Percentiles rank a stretch among this genome's conserved stretches.
Conservation (phyloP, 208 protist species). For the Trypanosoma caninum region DNA sequence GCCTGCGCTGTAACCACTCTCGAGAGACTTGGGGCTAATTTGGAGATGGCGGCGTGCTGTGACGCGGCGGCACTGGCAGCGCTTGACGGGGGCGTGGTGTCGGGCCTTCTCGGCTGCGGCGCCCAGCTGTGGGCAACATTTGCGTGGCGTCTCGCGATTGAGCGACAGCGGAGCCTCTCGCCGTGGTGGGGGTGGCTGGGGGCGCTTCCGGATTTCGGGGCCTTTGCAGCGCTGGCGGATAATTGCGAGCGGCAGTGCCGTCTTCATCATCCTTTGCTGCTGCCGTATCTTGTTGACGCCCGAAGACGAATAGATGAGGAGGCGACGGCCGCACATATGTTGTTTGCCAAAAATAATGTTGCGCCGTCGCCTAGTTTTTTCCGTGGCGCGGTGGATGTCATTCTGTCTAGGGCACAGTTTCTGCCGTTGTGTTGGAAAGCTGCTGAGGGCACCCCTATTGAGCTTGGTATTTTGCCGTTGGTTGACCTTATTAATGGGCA, state of each 20-base stretch:
- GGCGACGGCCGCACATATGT: conserved; percentile 28
- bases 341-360: conserved; percentile 43
- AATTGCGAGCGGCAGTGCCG: conserved; percentile 53
- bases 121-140: conserved; percentile 57
- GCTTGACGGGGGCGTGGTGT: conserved; percentile 44
- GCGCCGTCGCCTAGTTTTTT: conserved; percentile 40
- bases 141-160: conserved; percentile 74
- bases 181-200: conserved; percentile 83
- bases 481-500: conserved; percentile 74
- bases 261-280: conserved; percentile 49
- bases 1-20: conserved; percentile 51
- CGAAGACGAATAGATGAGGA: conserved; percentile 44
- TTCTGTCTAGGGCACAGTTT: conserved; percentile 55
- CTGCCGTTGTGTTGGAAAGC: conserved; percentile 58
- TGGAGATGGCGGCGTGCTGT: background rate
- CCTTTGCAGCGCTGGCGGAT: conserved; percentile 34
- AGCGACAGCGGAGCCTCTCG: conserved; percentile 72
- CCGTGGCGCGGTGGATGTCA: conserved; percentile 51
- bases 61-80: background rate
- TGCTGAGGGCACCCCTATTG: conserved; percentile 11
- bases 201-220: conserved; percentile 41
- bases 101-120: conserved; percentile 37
- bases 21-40: conserved; percentile 36
- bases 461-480: conserved; percentile 81
- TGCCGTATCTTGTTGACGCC: conserved; percentile 51